Conservation (phyloP, 345 rosid genomes). For the Schrenkiella parvula region DNA sequence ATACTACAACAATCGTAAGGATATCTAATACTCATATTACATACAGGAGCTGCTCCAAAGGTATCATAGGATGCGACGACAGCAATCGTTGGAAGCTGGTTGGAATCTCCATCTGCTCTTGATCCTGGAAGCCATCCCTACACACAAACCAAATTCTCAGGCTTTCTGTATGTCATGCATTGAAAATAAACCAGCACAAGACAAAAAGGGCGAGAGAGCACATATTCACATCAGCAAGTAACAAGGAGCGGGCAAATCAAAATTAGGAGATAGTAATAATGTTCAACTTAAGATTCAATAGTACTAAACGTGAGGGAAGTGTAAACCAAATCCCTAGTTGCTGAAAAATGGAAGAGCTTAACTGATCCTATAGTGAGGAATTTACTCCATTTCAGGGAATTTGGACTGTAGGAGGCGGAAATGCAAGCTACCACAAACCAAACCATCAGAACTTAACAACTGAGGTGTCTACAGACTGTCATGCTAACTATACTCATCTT, state of each 20-base stretch:
- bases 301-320: neutral
- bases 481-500: neutral
- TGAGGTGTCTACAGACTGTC: conserved; percentile 4
- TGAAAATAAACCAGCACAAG: neutral
- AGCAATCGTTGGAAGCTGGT: conserved; percentile 92
- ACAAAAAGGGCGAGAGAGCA: neutral
- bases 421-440: conserved; percentile 1
- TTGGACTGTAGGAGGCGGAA: neutral
- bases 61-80: conserved; percentile 95
- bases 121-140: conserved; percentile 97
- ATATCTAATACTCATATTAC: conserved; percentile 31
- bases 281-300: neutral
- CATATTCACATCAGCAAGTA: conserved; percentile 1
- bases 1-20: conserved; percentile 9
- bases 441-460: neutral
- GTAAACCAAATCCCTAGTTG: neutral
- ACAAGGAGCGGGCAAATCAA: neutral
- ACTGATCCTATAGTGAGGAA: neutral
- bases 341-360: neutral
- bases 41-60: conserved; percentile 94
- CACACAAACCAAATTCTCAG: conserved; percentile 26
- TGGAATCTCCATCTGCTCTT: conserved; percentile 84
- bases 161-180: neutral
- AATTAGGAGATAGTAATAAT: neutral
- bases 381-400: neutral